Conservation (phyloP, 495 filamentous ascomycete species). For the Platismatia glauca region DNA sequence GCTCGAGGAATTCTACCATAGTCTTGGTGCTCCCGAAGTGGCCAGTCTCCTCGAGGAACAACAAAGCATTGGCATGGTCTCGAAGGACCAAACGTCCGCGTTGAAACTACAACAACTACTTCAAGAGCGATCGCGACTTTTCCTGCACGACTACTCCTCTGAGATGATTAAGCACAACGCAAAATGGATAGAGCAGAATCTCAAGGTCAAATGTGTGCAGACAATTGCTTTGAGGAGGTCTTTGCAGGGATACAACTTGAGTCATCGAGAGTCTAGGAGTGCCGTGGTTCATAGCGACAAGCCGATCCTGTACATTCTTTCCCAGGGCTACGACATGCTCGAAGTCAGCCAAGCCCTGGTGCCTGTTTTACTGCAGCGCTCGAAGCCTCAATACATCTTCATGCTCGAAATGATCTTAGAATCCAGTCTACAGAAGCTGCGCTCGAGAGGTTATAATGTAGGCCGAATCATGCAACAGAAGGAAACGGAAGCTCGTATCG, state of each 20-base stretch:
- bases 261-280: constrained; percentile 58
- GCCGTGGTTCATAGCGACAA: constrained; percentile 51
- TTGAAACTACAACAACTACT: constrained; percentile 64
- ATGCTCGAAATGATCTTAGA: constrained; percentile 82
- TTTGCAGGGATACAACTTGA: constrained; percentile 55
- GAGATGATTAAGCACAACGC: constrained; percentile 71
- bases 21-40: constrained; percentile 38
- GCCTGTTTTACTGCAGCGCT: constrained; percentile 66
- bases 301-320: constrained; percentile 51
- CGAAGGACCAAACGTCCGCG: constrained; percentile 45
- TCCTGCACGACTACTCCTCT: constrained; percentile 62
- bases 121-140: constrained; percentile 76
- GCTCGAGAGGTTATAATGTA: constrained; percentile 84
- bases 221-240: constrained; percentile 66
- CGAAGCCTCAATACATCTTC: constrained; percentile 74
- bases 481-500: constrained; percentile 74
- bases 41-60: constrained; percentile 40
- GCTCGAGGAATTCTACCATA: constrained; percentile 73
- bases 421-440: constrained; percentile 67
- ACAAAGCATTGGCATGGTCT: constrained; percentile 38
- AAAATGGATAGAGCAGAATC: constrained; percentile 81
- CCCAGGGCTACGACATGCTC: constrained; percentile 62
- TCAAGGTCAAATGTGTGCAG: constrained; percentile 66
- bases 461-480: constrained; percentile 80
- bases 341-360: constrained; percentile 82